These are phyloP conservation scores for Ustilago bromivora DNA, from an alignment of 1,284 basidiomycete genomes.

Conservation along the genomic window DNA sequence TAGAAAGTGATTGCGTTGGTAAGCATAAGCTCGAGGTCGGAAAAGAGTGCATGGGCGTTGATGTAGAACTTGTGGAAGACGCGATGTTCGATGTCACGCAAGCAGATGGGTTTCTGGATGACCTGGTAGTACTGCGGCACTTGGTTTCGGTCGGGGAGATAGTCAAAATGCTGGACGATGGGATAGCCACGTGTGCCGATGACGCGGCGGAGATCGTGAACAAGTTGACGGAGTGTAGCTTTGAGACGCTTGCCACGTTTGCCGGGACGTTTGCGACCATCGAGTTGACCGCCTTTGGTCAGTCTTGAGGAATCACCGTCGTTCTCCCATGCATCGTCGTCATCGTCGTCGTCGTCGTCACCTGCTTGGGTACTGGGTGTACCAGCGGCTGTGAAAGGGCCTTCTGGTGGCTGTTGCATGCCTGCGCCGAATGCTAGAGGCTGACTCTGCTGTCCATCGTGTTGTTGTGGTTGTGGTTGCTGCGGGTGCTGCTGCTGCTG, in stretches of 20 bases:
- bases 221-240: conserved; percentile 59
- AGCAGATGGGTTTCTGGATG: conserved; percentile 57
- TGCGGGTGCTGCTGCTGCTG: conserved; percentile 3
- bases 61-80: conserved; percentile 59
- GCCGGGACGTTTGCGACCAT: conserved; percentile 53
- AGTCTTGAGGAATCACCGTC: conserved; percentile 37
- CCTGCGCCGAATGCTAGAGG: neutral
- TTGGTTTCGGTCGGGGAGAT: conserved; percentile 58
- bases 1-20: conserved; percentile 67
- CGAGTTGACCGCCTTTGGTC: conserved; percentile 47
- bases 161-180: conserved; percentile 55
- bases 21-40: conserved; percentile 64
- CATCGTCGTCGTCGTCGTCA: conserved; percentile 41
- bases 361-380: conserved; percentile 37
- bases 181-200: conserved; percentile 44
- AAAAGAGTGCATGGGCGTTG: conserved; percentile 59
- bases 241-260: conserved; percentile 65
- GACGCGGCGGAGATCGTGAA: conserved; percentile 47
- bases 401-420: conserved; percentile 4
- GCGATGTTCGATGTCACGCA: conserved; percentile 60
- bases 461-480: conserved; percentile 2
- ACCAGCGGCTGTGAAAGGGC: conserved; percentile 24
- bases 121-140: conserved; percentile 68
- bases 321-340: conserved; percentile 22
- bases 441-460: neutral